Base-by-base conservation (phyloP, 176 grass and related monocot species). In the Musa itinerans region DNA sequence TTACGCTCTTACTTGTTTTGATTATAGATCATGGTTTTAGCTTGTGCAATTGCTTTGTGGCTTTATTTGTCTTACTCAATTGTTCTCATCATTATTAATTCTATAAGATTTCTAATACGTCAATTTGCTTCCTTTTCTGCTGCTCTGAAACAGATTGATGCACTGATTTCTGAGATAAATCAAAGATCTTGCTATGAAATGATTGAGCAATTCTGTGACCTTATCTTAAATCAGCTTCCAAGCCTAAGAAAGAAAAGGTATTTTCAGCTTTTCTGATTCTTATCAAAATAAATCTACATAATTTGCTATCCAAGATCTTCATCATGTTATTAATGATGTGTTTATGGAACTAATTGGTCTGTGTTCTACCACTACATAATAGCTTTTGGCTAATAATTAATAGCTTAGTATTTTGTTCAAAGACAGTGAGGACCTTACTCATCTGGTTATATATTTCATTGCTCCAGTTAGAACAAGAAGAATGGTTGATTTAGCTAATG, bases 91-190 rank as follows among this genome's bases (percentile, higher is more conserved):
- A 1, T 63, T 43, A 25, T 62, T 20, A 21, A 22, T 62, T 54
- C 50, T n/a, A 51, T 48, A 49, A 61, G 5, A 8, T 54, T 69
- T 69, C 34, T 55, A 43, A 43, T 43, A 43, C 4, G 34, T 43
- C 34, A 5, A 43, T 43, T 43, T 43, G 34, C 34, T 43, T 6
- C 34, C 34, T 20, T 29, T n/a, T 51, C 1, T 72, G 8, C 53
- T 62, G 69, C 69, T 61, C 15, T 72, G 11, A 24, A 80, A 63
- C 69, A 80, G 68, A 73, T 80, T 24, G 78, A 80, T 72, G 68
- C 43, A 63, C 78, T 80, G 14, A 80, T 80, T 63, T 43, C 23
- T 72, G 78, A 80, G 43, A 80, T 63, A 64, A 80, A 80, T 72
- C 68, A 80, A 11, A n/a, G 54, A 10, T 72, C 54, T 72, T 80